Percentiles rank a stretch among this genome's conserved stretches.
Evolutionary conservation across 306 rosid genomes (phyloP).

Genomic region (Castanospermum australe): DNA sequence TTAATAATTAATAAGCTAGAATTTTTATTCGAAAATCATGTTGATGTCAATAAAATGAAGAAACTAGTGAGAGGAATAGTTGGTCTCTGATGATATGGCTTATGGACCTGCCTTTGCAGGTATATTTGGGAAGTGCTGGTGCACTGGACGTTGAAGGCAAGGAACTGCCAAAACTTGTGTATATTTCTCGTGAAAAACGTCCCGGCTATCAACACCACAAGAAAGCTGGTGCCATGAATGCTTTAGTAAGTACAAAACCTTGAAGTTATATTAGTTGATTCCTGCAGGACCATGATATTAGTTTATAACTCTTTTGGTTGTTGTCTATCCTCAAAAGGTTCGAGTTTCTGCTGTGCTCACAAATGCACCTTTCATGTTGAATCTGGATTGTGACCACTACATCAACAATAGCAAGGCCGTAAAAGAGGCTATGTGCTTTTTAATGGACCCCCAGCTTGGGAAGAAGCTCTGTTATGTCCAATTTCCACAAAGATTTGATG

Average conservation of each 20-base stretch:
- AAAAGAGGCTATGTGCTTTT: conserved; percentile 90
- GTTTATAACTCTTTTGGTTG: conserved; percentile 2
- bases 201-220: conserved; percentile 92
- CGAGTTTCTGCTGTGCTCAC: conserved; percentile 81
- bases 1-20: not conserved
- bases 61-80: not conserved
- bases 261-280: not conserved
- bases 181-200: conserved; percentile 84
- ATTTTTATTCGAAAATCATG: not conserved
- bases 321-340: conserved; percentile 36
- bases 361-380: conserved; percentile 90
- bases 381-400: conserved; percentile 89
- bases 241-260: conserved; percentile 54
- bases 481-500: conserved; percentile 96
- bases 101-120: conserved; percentile 33
- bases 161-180: conserved; percentile 80
- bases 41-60: not conserved
- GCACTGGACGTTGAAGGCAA: conserved; percentile 69
- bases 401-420: conserved; percentile 87
- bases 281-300: not conserved
- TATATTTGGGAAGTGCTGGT: conserved; percentile 52
- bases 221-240: conserved; percentile 98
- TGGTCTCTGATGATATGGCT: conserved; percentile 1
- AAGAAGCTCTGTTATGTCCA: conserved; percentile 83
- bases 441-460: conserved; percentile 84